Conservation (phyloP, 2,329 filamentous ascomycete species). For the Tolypocladium capitatum region DNA sequence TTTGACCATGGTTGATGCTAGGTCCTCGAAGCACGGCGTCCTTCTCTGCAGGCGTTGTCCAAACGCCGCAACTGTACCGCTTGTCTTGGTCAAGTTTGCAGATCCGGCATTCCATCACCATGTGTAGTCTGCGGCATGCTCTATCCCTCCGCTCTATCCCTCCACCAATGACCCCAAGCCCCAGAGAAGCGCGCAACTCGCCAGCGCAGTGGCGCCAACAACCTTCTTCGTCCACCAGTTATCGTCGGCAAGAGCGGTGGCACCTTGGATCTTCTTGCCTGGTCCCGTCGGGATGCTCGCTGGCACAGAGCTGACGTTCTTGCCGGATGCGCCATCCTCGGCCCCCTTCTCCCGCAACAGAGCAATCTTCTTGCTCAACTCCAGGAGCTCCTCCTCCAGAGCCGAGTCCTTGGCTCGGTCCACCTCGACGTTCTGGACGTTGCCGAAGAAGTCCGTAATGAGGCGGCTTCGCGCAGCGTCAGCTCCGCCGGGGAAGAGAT, state of each 20-base stretch:
- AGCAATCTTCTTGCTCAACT: constrained; percentile 57
- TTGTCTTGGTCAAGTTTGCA: background rate
- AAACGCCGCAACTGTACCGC: background rate
- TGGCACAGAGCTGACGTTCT: constrained; percentile 13
- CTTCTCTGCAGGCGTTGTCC: too few relatives aligned
- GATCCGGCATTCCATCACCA: too few relatives aligned
- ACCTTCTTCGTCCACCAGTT: constrained; percentile 56
- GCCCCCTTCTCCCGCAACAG: constrained; percentile 35
- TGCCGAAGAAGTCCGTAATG: constrained; percentile 95
- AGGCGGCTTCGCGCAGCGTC: constrained; percentile 62
- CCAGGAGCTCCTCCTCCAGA: constrained; percentile 60
- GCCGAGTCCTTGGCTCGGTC: constrained; percentile 47
- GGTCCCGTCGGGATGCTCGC: constrained; percentile 14
- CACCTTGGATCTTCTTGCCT: constrained; percentile 17
- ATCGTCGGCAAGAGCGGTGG: constrained; percentile 51
- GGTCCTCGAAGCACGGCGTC: background rate
- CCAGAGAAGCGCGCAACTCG: constrained; percentile 49
- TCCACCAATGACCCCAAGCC: constrained; percentile 40
- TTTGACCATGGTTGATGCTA: background rate
- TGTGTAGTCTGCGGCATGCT: background rate
- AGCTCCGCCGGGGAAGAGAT: constrained; percentile 82
- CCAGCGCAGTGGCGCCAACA: constrained; percentile 46
- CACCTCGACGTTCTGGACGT: constrained; percentile 92
- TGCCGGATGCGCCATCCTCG: constrained; percentile 23
- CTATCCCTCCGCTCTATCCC: constrained; percentile 7